Evolutionary conservation across 1,284 basidiomycete genomes (phyloP), one percentile per base, ranked within the genome.

Genomic region (Moesziomyces aphidis): DNA sequence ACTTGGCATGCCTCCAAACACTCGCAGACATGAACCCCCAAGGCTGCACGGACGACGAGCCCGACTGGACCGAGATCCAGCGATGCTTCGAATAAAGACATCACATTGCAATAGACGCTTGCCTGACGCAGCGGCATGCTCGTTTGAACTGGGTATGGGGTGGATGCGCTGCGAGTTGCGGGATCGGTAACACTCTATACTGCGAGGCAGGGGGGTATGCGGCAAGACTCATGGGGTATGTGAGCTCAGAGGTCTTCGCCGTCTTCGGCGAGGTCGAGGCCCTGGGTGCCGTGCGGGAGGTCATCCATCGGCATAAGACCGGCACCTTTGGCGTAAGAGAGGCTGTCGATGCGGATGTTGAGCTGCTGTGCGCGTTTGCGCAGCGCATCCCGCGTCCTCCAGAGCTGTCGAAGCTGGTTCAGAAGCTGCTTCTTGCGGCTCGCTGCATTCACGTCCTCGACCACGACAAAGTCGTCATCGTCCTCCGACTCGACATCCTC

Each of bases 1-100:
- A 83, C 52, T 63, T 83, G 22, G 73, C 68, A 4, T 75, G 76
- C 58, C 57, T 79, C 31, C 57, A 65, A 45, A 60, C 58, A 48
- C 43, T 65, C 11, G 44, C 46, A 4, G 58, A 46, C n/a, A 43
- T 17, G 19, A 50, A 11, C 3, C 49, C 15, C 5, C 17, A 48
- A 21, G n/a, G 10, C 36, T 48, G 55, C 11, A 39, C 22, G 6
- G 62, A 65, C 17, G 39, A 11, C 4, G 58, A 61, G 10, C 54
- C 54, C 1, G 50, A 28, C 5, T 64, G 67, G 67, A 26, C 54
- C 15, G 67, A 70, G 22, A 15, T 70, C 23, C 47, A 44, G n/a
- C 36, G 45, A 46, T 36, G 50, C 60, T 44, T 64, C 1, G 28
- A 17, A 42, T 15, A n/a, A 19, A 11, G 39, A 15, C 6, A 42